Base-by-base conservation (phyloP, 1,284 basidiomycete genomes). In the Rhodotorula sp. region DNA sequence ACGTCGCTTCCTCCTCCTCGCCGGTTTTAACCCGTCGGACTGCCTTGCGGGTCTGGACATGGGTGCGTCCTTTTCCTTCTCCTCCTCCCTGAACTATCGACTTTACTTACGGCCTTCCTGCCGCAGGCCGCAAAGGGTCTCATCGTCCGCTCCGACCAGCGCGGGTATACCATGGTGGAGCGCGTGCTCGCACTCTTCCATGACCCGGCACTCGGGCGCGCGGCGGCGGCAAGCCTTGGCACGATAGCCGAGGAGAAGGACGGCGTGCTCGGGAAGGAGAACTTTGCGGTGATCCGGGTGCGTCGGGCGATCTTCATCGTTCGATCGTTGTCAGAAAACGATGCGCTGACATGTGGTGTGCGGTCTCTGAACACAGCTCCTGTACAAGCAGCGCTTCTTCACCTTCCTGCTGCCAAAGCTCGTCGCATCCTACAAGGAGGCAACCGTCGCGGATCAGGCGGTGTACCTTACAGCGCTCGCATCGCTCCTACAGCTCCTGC, bases 361-460 rank as follows among this genome's bases (percentile, higher is more conserved):
- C 10, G 44, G 29, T n/a, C 13, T 32, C 17, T 29, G 29, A 0
- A 9, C 32, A 36, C 69, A 96, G 93, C 85, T 94, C 51, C 83
- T 97, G 29, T 88, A 91, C 81, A 88, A 89, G 46, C 96, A 99
- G 81, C 91, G 89, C 81, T 90, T 91, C 77, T 90, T 92, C 78
- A 89, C 86, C 66, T 81, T 83, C 36, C 83, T 94, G 13, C 83
- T 98, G 22, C 92, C 94, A 0, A 87, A 86, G 69, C 84, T 97
- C 27, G 85, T 94, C 48, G 83, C 84, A 0, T 90, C 90, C 9
- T 83, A 85, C 77, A 69, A 78, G 44, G 64, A 62, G 27, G 32
- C 67, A 6, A 25, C 56, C 15, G 80, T 79, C 39, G 54, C 78
- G 21, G 54, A 41, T 17, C 64, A 69, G 36, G 71, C 86, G 3